phyloP scores from a whole-genome alignment of 2,329 filamentous ascomycete species.

The Sclerotinia nivalis region DNA sequence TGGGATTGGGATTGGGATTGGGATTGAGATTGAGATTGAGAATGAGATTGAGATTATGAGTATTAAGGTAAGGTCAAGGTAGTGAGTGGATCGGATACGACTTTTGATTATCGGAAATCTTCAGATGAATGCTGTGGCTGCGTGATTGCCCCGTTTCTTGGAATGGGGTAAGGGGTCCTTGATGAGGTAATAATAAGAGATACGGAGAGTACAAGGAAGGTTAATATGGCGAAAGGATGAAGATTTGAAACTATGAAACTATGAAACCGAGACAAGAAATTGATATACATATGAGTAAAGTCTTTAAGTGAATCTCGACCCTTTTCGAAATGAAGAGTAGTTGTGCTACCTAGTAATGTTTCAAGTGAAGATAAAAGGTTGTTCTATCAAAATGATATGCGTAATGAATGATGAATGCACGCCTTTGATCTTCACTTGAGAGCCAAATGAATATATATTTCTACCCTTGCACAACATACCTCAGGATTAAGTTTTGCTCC shows the following conservation, averaged over 20 bases:
- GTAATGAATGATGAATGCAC: no score
- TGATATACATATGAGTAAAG: background rate
- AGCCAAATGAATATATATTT: background rate
- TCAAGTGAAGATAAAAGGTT: no score
- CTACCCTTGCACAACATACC: background rate
- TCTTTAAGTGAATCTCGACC: background rate
- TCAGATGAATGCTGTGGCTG: slow-evolving; percentile 22
- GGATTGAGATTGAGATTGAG: no score
- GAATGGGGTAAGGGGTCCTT: slow-evolving; percentile 8
- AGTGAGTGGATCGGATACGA: slow-evolving; percentile 15
- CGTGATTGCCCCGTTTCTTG: slow-evolving; percentile 22
- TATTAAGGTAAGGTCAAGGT: background rate
- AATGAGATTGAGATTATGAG: background rate
- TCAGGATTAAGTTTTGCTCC: background rate
- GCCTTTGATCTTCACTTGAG: no score
- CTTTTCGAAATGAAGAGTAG: background rate
- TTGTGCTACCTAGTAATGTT: background rate
- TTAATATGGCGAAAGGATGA: background rate
- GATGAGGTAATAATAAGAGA: background rate
- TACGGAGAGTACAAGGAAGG: background rate
- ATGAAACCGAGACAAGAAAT: no score
- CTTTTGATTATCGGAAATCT: slow-evolving; percentile 14
- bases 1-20: background rate
- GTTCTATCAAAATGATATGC: no score
- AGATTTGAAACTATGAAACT: background rate